These are phyloP conservation scores for Udeniomyces megalosporus DNA, from an alignment of 768 basidiomycete species.

Conservation along the genomic window DNA sequence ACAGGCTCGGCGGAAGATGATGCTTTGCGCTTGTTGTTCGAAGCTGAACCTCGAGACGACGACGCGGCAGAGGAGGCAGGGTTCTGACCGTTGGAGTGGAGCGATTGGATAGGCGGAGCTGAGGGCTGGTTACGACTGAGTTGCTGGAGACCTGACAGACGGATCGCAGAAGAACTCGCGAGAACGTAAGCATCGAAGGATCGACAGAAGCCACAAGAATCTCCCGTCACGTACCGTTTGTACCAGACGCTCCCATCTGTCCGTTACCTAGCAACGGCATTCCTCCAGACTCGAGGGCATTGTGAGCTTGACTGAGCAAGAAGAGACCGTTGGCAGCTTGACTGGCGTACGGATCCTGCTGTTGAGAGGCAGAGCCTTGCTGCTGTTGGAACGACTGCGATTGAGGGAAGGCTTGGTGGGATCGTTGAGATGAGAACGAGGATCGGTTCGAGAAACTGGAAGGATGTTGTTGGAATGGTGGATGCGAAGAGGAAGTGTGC, in stretches of 20 bases:
- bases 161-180: too few relatives aligned
- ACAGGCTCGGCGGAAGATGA: neutral
- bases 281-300: slow-evolving; percentile 47
- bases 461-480: neutral
- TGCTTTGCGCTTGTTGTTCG: slow-evolving; percentile 4
- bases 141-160: too few relatives aligned
- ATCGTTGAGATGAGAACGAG: neutral
- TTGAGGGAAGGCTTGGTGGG: neutral
- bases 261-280: neutral
- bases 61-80: too few relatives aligned
- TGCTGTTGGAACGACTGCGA: neutral
- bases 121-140: too few relatives aligned
- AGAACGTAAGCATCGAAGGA: too few relatives aligned
- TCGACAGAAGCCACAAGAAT: too few relatives aligned
- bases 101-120: neutral
- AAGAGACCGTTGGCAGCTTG: slow-evolving; percentile 83
- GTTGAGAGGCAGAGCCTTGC: neutral
- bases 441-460: too few relatives aligned
- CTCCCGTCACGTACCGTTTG: neutral
- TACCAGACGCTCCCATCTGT: neutral
- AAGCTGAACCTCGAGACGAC: too few relatives aligned
- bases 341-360: slow-evolving; percentile 36
- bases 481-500: neutral
- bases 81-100: too few relatives aligned
- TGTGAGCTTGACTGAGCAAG: slow-evolving; percentile 83